Percentiles rank a stretch among this genome's conserved stretches.
phyloP scores from a whole-genome alignment of 257 asterid genomes.

The Nemophila menziesii region DNA sequence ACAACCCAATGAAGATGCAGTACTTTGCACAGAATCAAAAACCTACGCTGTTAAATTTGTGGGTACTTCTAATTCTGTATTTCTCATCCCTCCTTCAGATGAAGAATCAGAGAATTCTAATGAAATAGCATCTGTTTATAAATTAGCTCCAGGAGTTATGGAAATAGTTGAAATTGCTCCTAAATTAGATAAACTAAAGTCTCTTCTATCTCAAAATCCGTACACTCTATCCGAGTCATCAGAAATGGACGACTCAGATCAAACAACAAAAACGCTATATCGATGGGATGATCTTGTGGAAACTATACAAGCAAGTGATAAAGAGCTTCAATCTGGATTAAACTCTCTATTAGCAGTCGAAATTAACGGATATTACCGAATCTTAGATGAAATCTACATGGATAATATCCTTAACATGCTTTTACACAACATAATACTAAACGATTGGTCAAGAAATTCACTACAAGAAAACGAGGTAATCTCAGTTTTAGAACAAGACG shows the following conservation, averaged over 20 bases:
- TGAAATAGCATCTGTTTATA: conserved; percentile 50
- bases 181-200: conserved; percentile 60
- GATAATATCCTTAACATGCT: conserved; percentile 54
- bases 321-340: conserved; percentile 53
- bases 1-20: conserved; percentile 85
- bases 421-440: conserved; percentile 40
- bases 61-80: conserved; percentile 81
- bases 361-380: conserved; percentile 79
- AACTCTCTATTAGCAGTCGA: conserved; percentile 55
- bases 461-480: conserved; percentile 64
- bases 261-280: conserved; percentile 36
- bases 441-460: conserved; percentile 56
- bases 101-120: conserved; percentile 14
- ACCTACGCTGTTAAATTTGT: conserved; percentile 85
- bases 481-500: conserved; percentile 49
- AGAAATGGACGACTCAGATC: conserved; percentile 41
- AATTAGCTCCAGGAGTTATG: conserved; percentile 73
- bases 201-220: conserved; percentile 67
- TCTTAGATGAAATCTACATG: conserved; percentile 53
- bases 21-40: conserved; percentile 72
- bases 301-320: conserved; percentile 73
- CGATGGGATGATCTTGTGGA: conserved; percentile 70
- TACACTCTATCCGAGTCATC: conserved; percentile 44
- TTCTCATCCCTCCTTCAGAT: conserved; percentile 66
- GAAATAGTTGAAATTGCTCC: conserved; percentile 90